phyloP scores from a whole-genome alignment of 139 green algal genomes.

The Limnomonas spitsbergensis region DNA sequence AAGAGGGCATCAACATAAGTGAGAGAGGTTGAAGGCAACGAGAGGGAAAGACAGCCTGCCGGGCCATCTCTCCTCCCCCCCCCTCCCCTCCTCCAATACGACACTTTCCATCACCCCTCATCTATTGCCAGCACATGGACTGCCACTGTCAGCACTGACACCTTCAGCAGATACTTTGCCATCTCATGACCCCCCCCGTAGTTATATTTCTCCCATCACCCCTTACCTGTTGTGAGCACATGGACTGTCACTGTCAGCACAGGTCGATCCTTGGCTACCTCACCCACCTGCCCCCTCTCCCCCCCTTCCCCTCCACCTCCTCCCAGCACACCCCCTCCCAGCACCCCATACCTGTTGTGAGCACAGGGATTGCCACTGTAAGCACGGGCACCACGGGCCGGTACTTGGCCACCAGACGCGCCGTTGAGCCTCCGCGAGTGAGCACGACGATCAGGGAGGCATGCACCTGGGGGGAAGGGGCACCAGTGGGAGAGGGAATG shows the following conservation, averaged over 20 bases:
- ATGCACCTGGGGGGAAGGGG: conserved; percentile 60
- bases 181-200: too few relatives aligned
- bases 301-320: not conserved
- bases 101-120: not conserved
- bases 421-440: conserved; percentile 82
- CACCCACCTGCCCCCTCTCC: too few relatives aligned
- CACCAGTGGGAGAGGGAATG: not conserved
- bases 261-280: too few relatives aligned
- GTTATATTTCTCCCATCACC: too few relatives aligned
- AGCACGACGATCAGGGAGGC: conserved; percentile 89
- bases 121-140: conserved; percentile 83
- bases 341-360: conserved; percentile 67
- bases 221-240: too few relatives aligned
- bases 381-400: conserved; percentile 83
- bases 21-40: too few relatives aligned
- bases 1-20: too few relatives aligned
- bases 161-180: conserved; percentile 86
- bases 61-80: conserved; percentile 69
- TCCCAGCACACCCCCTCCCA: not conserved
- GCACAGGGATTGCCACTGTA: conserved; percentile 86
- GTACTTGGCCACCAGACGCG: conserved; percentile 92
- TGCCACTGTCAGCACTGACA: conserved; percentile 88
- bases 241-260: not conserved
- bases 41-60: too few relatives aligned
- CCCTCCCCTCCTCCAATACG: not conserved